Base-by-base conservation (phyloP, 2,329 filamentous ascomycete species). In the Venturia nashicola region DNA sequence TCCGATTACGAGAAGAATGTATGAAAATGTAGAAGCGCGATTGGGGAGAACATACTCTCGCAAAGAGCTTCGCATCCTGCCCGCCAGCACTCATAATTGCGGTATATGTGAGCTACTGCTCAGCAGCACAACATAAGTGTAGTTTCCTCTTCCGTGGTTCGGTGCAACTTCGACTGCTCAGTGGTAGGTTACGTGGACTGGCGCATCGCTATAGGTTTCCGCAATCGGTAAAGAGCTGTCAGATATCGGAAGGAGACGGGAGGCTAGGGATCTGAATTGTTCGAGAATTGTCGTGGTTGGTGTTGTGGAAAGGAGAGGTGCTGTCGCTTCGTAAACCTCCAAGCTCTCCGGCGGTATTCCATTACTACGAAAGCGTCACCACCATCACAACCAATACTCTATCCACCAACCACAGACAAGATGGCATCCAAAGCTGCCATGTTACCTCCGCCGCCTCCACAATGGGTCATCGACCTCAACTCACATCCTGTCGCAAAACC, bases 61-160 rank as follows among this genome's bases (percentile, higher is more conserved):
- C 93, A 82, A 99, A 99, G 80, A 99, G 87, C 85, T 97, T 97
- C 80, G 94, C 96, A 86, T 97, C 94, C 78, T 94, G 91, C 79
- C 86, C 77, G 14, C 61, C 61, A 34, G 83, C 79, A 75, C 81
- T 84, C 83, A 86, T 87, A 69, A 69, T 78, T 72, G 48, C 32
- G 40, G n/a, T 34, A n/a, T 57, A 36, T 57, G 51, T 34, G 27
- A 57, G 27, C 34, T 59, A 62, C 32, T 18, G 51, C 27, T 57
- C 27, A 57, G 51, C 51, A 36, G 51, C 51, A 57, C 51, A 57
- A 57, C 51, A 57, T 57, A 57, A 57, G 32, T 57, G 16, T 27
- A 36, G 32, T 57, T 39, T 18, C 32, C 51, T 36, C 27, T 57
- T 36, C 18, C 32, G 14, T 14, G 51, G 14, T 18, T 57, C 51